Evolutionary conservation across 2,329 filamentous ascomycete genomes (phyloP), one percentile per base, ranked within the genome.

Genomic region (Dryadomyces sulphureus): DNA sequence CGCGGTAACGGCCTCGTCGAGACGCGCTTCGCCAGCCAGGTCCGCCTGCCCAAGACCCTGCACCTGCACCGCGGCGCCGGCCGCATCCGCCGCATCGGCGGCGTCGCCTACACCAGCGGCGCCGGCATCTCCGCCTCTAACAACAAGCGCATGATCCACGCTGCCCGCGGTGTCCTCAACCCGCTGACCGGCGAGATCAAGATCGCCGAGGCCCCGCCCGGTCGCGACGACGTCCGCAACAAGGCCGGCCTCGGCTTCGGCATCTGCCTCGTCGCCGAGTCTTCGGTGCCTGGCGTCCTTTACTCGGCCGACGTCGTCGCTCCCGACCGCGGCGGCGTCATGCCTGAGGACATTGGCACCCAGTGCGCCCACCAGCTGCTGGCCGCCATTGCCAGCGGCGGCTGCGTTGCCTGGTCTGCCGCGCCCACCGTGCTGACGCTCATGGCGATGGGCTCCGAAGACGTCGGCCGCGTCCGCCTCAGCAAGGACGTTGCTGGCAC

Each of bases 401-500:
- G 92, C 1, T 94, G 87, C 59, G 84, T 85, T 3, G 81, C 79
- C 45, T 71, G 70, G 14, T 73, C 82, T 3, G 84, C 86, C 2
- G 79, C 81, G 5, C 70, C 77, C 3, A 90, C 82, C 0, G 73
- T 94, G 52, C 63, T 98, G 45, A 84, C 81, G 17, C 69, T 98
- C 51, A 98, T 98, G 92, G 87, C 89, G 30, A 96, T 98, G 92
- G 92, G 92, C 0, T 86, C 84, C 1, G 92, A 96, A 60, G 92
- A 98, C 62, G 88, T 98, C 14, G 92, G 92, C 5, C 75, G 92
- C 49, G 62, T 98, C 53, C 77, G 85, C 51, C 60, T 98, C 48
- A 87, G 89, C 27, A 80, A 78, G 55, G 84, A 90, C 41, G 78
- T 95, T 1, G 64, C 96, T 40, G 89, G 79, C 0, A 83, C 80